These are phyloP conservation scores for Testicularia cyperi DNA, from an alignment of 1,284 basidiomycete species.

Conservation along the genomic window DNA sequence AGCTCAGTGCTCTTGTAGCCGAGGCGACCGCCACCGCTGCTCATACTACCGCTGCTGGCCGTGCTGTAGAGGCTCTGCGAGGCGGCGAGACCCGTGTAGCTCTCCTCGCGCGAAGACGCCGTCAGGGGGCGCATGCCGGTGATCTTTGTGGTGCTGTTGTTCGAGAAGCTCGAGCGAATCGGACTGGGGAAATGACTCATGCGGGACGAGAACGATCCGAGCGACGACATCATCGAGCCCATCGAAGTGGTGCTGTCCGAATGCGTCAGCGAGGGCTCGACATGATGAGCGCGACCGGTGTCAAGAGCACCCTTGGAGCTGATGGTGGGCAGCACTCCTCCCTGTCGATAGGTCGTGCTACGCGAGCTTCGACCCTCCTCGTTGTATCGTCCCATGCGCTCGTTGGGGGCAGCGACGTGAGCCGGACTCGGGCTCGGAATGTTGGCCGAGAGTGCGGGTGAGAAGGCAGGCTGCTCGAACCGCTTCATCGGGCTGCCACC, in stretches of 20 bases:
- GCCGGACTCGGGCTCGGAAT: slow-evolving; percentile 20
- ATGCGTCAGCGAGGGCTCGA: slow-evolving; percentile 13
- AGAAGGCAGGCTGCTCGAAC: slow-evolving; percentile 26
- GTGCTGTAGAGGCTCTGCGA: slow-evolving; percentile 14
- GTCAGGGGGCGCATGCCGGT: slow-evolving; percentile 13
- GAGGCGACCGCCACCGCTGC: slow-evolving; percentile 10
- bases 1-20: slow-evolving; percentile 33
- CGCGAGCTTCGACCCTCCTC: slow-evolving; percentile 28
- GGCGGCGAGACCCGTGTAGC: slow-evolving; percentile 4
- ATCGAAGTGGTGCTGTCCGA: slow-evolving; percentile 27
- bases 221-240: slow-evolving; percentile 22
- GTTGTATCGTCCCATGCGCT: slow-evolving; percentile 23
- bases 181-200: slow-evolving; percentile 26
- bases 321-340: slow-evolving; percentile 32
- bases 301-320: slow-evolving; percentile 36
- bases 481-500: slow-evolving; percentile 29
- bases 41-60: slow-evolving; percentile 8
- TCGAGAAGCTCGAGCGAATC: slow-evolving; percentile 8
- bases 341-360: slow-evolving; percentile 23
- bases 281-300: slow-evolving; percentile 15
- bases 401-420: slow-evolving; percentile 8
- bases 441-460: slow-evolving; percentile 33
- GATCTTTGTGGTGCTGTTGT: slow-evolving; percentile 11
- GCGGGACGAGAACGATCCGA: slow-evolving; percentile 21
- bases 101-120: slow-evolving; percentile 5